phyloP scores from a whole-genome alignment of 306 rosid species.

The Cucurbita pepo region DNA sequence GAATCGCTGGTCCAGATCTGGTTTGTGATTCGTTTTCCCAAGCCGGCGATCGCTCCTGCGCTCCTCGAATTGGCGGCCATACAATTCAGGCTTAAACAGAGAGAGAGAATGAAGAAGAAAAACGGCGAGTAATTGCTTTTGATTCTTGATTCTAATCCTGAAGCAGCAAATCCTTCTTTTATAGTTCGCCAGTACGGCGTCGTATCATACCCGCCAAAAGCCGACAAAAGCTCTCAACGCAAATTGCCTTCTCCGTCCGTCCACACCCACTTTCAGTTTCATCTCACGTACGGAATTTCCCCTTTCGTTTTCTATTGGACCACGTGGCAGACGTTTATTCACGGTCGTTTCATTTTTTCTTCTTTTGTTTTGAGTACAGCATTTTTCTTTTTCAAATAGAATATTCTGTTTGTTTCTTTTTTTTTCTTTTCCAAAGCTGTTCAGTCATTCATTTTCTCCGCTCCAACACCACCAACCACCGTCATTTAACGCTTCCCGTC shows the following conservation, averaged over 20 bases:
- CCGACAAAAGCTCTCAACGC: not conserved
- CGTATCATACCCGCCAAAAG: not conserved
- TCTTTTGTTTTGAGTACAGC: not conserved
- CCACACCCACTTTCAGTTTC: not conserved
- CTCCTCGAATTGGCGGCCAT: slow-evolving; percentile 91
- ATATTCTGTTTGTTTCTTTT: not conserved
- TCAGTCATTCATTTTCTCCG: not conserved
- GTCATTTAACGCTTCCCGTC: not conserved
- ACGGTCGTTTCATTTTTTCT: not conserved
- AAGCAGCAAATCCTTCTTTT: not conserved
- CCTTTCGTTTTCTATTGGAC: not conserved
- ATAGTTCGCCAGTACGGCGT: not conserved
- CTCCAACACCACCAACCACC: not conserved
- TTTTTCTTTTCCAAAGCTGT: not conserved
- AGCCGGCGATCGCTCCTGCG: slow-evolving; percentile 47
- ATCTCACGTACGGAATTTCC: slow-evolving; percentile 5
- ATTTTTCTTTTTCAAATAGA: not conserved
- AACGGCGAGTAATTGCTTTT: not conserved
- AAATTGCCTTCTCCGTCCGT: not conserved
- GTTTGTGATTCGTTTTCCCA: slow-evolving; percentile 49
- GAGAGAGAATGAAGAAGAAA: not conserved
- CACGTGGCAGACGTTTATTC: not conserved
- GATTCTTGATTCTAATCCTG: not conserved
- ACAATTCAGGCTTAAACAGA: slow-evolving; percentile 20
- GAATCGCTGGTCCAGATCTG: slow-evolving; percentile 48